Conservation (phyloP, 108 stramenopile genomes). For the Pseudonitzschia multiseries region DNA sequence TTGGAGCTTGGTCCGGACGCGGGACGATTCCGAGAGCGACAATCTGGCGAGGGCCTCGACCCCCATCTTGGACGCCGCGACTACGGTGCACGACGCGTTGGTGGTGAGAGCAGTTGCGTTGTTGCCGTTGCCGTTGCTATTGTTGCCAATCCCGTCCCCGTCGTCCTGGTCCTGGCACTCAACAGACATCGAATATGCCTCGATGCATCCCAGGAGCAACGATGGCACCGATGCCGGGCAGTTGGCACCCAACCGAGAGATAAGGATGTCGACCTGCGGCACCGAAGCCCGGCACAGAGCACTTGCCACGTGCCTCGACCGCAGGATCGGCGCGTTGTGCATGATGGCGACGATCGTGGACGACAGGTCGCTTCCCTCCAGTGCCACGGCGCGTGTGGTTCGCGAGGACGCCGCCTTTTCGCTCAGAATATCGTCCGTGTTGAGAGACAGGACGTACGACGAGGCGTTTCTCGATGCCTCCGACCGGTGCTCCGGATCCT, state of each 20-base stretch:
- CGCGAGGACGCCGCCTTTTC: conserved; percentile 24
- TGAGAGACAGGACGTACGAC: conserved; percentile 13
- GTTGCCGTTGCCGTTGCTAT: conserved; percentile 25
- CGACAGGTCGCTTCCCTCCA: conserved; percentile 41
- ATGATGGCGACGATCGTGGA: conserved; percentile 54
- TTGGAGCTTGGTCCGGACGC: conserved; percentile 47
- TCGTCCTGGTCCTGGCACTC: conserved; percentile 9
- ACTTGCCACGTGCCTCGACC: conserved; percentile 64
- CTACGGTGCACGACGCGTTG: neutral
- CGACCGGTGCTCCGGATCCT: neutral
- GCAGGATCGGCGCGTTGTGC: conserved; percentile 64
- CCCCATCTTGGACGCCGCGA: conserved; percentile 28
- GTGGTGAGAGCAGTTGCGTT: neutral
- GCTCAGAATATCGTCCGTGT: conserved; percentile 42
- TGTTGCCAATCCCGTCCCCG: neutral
- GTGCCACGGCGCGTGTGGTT: conserved; percentile 15
- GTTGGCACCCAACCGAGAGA: conserved; percentile 67
- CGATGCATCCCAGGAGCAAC: conserved; percentile 66
- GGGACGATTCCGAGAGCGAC: conserved; percentile 47
- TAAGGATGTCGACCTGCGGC: conserved; percentile 54
- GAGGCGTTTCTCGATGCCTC: conserved; percentile 1
- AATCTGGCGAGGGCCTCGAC: conserved; percentile 47
- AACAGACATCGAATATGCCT: conserved; percentile 44
- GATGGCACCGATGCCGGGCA: conserved; percentile 55
- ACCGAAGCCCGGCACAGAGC: conserved; percentile 68